Evolutionary conservation across 202 grass and related monocot genomes (phyloP).

Genomic region (Alloteropsis angusta): DNA sequence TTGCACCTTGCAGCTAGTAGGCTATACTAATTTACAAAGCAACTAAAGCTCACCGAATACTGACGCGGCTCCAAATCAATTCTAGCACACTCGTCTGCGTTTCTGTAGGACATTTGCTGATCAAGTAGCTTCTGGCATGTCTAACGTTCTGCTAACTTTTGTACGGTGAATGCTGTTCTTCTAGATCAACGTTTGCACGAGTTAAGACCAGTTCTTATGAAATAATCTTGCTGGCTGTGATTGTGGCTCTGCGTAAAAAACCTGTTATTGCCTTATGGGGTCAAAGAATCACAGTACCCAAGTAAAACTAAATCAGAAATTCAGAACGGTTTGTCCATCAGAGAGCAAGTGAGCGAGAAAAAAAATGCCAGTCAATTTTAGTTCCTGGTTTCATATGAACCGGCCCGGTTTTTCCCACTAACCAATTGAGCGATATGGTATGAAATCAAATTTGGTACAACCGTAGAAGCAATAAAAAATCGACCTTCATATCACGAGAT

Average conservation of each 20-base stretch:
- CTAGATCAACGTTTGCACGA: neutral
- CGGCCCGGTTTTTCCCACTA: no score
- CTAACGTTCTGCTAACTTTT: neutral
- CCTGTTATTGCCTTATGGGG: neutral
- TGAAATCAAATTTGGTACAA: neutral
- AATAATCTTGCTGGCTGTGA: no score
- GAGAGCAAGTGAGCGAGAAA: neutral
- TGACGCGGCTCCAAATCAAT: neutral
- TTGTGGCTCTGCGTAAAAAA: neutral
- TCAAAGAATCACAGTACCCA: neutral
- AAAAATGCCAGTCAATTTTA: neutral
- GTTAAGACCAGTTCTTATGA: neutral
- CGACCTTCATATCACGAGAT: neutral
- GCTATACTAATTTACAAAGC: neutral
- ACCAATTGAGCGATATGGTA: neutral
- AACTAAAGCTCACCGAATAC: neutral
- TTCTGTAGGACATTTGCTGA: neutral
- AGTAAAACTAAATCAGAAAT: neutral
- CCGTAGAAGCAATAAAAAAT: neutral
- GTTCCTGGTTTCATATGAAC: neutral
- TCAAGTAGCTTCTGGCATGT: neutral
- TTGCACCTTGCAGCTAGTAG: neutral
- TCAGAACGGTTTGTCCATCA: neutral
- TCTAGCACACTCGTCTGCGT: neutral
- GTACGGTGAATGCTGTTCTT: neutral